These are phyloP conservation scores for Diphasiastrum complanatum DNA, from an alignment of 83 land plant species.

Conservation along the genomic window DNA sequence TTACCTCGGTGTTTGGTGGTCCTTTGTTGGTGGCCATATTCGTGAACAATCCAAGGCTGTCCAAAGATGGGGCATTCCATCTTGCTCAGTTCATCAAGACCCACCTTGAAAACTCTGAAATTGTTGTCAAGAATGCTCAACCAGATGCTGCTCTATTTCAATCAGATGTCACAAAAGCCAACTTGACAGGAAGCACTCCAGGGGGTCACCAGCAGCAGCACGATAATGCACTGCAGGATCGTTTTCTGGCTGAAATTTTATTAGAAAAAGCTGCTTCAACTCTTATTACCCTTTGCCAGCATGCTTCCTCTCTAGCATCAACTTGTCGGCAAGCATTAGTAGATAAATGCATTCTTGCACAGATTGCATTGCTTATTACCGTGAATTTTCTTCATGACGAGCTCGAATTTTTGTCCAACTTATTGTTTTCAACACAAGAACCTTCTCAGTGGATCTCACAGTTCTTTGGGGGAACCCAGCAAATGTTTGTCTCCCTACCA, in stretches of 20 bases:
- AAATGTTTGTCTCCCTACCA: constrained; percentile 4
- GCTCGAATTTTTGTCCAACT: constrained; percentile 34
- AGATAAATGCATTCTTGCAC: constrained; percentile 25
- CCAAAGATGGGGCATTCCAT: constrained; percentile 4
- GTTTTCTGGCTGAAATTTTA: constrained; percentile 13
- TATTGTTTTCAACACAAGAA: constrained; percentile 26
- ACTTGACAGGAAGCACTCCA: too few relatives aligned
- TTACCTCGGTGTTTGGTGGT: constrained; percentile 27
- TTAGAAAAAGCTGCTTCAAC: constrained; percentile 14
- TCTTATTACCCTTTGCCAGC: constrained; percentile 29
- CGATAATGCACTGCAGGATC: background rate
- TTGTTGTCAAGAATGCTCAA: background rate
- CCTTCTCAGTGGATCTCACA: constrained; percentile 34
- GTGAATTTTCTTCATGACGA: constrained; percentile 38
- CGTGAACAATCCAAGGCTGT: constrained; percentile 32
- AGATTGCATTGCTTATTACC: constrained; percentile 40
- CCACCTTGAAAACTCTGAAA: background rate
- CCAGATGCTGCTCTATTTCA: constrained; percentile 5
- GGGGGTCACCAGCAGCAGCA: background rate
- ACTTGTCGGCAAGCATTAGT: constrained; percentile 40
- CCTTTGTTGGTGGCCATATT: constrained; percentile 27
- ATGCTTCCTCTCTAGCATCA: constrained; percentile 29
- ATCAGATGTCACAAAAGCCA: constrained; percentile 8
- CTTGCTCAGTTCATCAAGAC: constrained; percentile 23
- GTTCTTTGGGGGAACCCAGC: constrained; percentile 18